These are phyloP conservation scores for Boletus sp. DNA, from an alignment of 1,284 basidiomycete species.

Conservation along the genomic window DNA sequence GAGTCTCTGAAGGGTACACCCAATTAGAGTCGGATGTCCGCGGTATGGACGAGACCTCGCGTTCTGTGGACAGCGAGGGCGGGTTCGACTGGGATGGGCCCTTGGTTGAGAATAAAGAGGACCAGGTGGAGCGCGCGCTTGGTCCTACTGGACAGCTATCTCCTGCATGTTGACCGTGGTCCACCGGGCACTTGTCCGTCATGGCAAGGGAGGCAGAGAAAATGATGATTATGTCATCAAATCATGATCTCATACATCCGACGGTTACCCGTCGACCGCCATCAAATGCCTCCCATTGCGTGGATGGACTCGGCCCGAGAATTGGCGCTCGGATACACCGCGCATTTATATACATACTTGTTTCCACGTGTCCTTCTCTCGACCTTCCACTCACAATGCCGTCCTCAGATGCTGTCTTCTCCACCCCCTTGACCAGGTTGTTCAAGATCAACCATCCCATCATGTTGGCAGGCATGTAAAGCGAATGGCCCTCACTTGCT, in stretches of 20 bases:
- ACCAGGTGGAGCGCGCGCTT: slow-evolving; percentile 47
- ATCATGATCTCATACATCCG: no score
- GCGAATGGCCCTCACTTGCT: background rate
- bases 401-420: slow-evolving; percentile 53
- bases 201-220: slow-evolving; percentile 12
- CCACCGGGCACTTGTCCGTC: slow-evolving; percentile 64
- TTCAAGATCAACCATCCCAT: slow-evolving; percentile 83
- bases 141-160: slow-evolving; percentile 44
- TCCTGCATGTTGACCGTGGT: slow-evolving; percentile 35
- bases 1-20: slow-evolving; percentile 98
- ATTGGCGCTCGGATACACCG: background rate
- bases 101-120: slow-evolving; percentile 39
- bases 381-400: slow-evolving; percentile 40
- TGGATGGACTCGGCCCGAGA: no score
- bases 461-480: slow-evolving; percentile 57
- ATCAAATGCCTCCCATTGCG: no score
- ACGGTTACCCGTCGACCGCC: no score
- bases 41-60: slow-evolving; percentile 89
- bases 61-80: slow-evolving; percentile 53
- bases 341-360: background rate
- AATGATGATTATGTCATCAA: slow-evolving; percentile 25
- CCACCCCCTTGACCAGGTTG: slow-evolving; percentile 60
- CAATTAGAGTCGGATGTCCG: slow-evolving; percentile 69
- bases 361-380: background rate
- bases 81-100: slow-evolving; percentile 31